Conservation (phyloP, 495 filamentous ascomycete species). For the Hypoxylon cercidicola region DNA sequence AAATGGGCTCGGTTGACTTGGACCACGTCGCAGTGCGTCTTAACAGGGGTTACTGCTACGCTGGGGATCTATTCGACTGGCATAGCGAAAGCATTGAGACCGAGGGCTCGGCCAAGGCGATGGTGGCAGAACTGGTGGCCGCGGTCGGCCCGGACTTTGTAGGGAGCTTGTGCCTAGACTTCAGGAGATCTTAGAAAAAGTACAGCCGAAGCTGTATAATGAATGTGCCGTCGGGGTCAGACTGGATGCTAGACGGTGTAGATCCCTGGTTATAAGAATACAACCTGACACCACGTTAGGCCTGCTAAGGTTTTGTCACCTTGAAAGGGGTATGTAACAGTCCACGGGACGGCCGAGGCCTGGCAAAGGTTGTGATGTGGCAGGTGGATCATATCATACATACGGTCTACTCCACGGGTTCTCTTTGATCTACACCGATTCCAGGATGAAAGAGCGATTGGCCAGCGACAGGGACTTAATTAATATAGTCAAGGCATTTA, state of each 20-base stretch:
- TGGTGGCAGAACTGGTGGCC: slow-evolving; percentile 80
- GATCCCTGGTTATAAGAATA: not conserved
- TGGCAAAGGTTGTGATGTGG: too few species aligned
- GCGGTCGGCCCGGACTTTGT: slow-evolving; percentile 76
- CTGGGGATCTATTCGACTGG: slow-evolving; percentile 73
- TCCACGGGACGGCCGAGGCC: too few species aligned
- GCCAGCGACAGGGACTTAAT: not conserved
- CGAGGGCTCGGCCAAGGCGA: slow-evolving; percentile 59
- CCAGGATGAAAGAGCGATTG: not conserved
- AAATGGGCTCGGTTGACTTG: slow-evolving; percentile 72
- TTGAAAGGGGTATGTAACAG: too few species aligned
- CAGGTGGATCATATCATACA: too few species aligned
- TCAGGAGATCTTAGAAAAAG: slow-evolving; percentile 21
- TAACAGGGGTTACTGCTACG: slow-evolving; percentile 41
- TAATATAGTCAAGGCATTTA: not conserved
- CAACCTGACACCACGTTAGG: too few species aligned
- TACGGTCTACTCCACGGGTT: not conserved
- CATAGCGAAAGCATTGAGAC: slow-evolving; percentile 56
- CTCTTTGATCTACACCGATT: not conserved
- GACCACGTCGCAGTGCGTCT: slow-evolving; percentile 59
- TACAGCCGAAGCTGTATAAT: not conserved
- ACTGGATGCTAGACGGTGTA: not conserved
- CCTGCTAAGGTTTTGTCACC: too few species aligned
- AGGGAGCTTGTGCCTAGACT: slow-evolving; percentile 61
- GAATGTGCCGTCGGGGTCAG: not conserved